phyloP scores from a whole-genome alignment of 805 yeast genomes.

The Ogataea nonfermentans region DNA sequence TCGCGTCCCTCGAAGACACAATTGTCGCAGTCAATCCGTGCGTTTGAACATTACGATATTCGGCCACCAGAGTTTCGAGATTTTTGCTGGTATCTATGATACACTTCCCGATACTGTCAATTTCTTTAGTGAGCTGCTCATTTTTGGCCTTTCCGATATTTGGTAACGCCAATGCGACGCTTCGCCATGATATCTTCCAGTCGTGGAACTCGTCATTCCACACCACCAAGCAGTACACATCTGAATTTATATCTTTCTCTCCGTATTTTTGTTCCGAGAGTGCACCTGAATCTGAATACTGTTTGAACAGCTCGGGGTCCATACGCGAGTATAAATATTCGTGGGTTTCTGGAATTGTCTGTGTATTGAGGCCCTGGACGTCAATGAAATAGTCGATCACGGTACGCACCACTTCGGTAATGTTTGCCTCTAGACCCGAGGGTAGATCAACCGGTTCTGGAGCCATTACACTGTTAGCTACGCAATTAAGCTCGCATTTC shows the following conservation, averaged over 20 bases:
- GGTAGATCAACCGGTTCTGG: conserved; percentile 22
- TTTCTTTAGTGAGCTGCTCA: conserved; percentile 36
- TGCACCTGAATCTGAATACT: conserved; percentile 32
- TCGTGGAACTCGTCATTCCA: conserved; percentile 82
- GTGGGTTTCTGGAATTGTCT: conserved; percentile 22
- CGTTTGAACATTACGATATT: conserved; percentile 14
- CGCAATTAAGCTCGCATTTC: conserved; percentile 50
- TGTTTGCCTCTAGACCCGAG: conserved; percentile 16
- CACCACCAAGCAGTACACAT: conserved; percentile 48
- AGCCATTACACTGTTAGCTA: conserved; percentile 21
- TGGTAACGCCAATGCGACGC: conserved; percentile 20
- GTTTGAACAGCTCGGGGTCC: conserved; percentile 10
- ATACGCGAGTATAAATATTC: background rate
- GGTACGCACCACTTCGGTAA: conserved; percentile 31
- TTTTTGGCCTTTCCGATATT: conserved; percentile 4
- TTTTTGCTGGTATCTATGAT: conserved; percentile 38
- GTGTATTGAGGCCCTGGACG: conserved; percentile 36
- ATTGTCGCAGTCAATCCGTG: conserved; percentile 59
- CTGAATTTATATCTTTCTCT: conserved; percentile 35
- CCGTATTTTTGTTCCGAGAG: conserved; percentile 37
- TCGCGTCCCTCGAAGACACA: conserved; percentile 47
- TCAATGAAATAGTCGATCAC: conserved; percentile 43
- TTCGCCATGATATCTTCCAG: conserved; percentile 34
- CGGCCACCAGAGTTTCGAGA: conserved; percentile 18
- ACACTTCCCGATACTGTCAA: conserved; percentile 52